Evolutionary conservation across 495 filamentous ascomycete species (phyloP).

Genomic region (Oidiodendron maius): DNA sequence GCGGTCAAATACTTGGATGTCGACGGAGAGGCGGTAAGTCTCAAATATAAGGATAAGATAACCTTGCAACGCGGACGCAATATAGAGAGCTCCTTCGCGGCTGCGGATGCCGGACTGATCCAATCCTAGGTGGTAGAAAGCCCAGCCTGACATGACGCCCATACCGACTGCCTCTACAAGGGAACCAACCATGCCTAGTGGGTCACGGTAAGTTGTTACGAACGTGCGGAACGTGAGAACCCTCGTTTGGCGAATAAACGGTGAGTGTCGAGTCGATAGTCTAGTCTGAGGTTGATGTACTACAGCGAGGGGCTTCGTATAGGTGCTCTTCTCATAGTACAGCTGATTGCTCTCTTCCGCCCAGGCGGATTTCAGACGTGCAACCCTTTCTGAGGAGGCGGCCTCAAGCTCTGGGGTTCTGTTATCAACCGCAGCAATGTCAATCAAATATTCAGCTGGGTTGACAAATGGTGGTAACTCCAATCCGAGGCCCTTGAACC

Average conservation of each 20-base stretch:
- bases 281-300: background rate
- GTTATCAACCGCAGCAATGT: conserved; percentile 65
- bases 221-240: conserved; percentile 62
- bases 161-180: conserved; percentile 59
- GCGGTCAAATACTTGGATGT: conserved; percentile 68
- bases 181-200: conserved; percentile 62
- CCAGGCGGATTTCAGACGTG: conserved; percentile 51
- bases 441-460: conserved; percentile 68
- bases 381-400: conserved; percentile 47
- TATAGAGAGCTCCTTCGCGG: conserved; percentile 63
- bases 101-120: conserved; percentile 59
- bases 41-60: conserved; percentile 71
- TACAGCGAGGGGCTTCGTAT: background rate
- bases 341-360: conserved; percentile 24
- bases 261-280: conserved; percentile 20
- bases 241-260: conserved; percentile 51
- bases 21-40: conserved; percentile 61
- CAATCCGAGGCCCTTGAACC: conserved; percentile 52
- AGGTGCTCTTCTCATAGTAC: conserved; percentile 12
- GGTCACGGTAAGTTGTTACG: conserved; percentile 62
- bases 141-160: conserved; percentile 63
- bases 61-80: conserved; percentile 58
- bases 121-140: conserved; percentile 56
- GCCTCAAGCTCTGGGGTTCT: conserved; percentile 54
- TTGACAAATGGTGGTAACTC: conserved; percentile 62